Evolutionary conservation across 305 asterid genomes (phyloP).

Genomic region (Caryopteris hybrid): DNA sequence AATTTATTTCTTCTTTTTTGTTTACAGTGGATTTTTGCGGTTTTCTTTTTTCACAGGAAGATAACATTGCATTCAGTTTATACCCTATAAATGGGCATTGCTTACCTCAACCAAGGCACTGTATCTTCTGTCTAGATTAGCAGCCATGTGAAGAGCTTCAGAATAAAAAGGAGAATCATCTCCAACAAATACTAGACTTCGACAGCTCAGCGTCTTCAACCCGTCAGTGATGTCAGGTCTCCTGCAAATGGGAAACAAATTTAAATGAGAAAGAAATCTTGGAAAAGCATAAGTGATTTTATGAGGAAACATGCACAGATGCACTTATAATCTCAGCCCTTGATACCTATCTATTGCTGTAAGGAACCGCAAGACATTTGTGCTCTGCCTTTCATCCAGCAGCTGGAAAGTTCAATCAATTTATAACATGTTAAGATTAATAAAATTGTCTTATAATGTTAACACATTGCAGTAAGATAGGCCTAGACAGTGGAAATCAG

Average conservation of each 20-base stretch:
- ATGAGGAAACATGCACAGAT: background rate
- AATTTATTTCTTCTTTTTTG: too few species aligned
- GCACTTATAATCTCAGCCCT: background rate
- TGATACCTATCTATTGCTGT: constrained; percentile 65
- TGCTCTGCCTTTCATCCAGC: constrained; percentile 81
- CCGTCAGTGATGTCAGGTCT: constrained; percentile 71
- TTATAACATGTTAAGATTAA: background rate
- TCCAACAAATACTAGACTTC: constrained; percentile 78
- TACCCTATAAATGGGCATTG: too few species aligned
- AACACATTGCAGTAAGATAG: too few species aligned
- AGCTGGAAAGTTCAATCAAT: constrained; percentile 43
- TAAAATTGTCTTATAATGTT: background rate
- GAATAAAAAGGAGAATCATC: constrained; percentile 71
- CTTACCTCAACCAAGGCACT: constrained; percentile 86
- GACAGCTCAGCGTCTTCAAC: constrained; percentile 60
- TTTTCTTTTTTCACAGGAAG: too few species aligned
- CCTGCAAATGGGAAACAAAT: constrained; percentile 37
- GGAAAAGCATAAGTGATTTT: background rate
- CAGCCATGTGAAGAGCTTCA: constrained; percentile 69
- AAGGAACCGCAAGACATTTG: constrained; percentile 66
- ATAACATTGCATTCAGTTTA: too few species aligned
- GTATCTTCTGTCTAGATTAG: constrained; percentile 70
- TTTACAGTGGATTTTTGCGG: too few species aligned
- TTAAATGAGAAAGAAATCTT: constrained; percentile 11
- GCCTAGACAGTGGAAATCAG: too few species aligned